Evolutionary conservation across 805 yeast species (phyloP).

Genomic region (Sugiyamaella mastotermitis): DNA sequence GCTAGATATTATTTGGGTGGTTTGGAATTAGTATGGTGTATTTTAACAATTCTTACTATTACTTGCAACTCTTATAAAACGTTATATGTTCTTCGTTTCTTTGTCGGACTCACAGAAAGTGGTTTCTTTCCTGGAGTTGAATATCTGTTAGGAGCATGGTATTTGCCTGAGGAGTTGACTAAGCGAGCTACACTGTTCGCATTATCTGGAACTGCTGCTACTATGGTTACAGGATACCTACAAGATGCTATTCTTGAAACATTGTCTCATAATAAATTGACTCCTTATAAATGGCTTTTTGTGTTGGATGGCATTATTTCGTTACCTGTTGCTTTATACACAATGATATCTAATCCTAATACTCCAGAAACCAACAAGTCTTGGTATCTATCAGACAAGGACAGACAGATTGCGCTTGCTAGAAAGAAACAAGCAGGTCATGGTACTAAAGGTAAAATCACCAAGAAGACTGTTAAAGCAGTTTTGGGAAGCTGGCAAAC

Average conservation of each 20-base stretch:
- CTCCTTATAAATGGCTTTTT: constrained; percentile 43
- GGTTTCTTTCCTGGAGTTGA: constrained; percentile 30
- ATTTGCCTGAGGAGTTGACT: constrained; percentile 25
- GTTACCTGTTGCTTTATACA: constrained; percentile 39
- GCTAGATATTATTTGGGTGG: constrained; percentile 42
- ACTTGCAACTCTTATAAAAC: constrained; percentile 41
- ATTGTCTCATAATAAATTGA: constrained; percentile 26
- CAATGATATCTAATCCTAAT: constrained; percentile 40
- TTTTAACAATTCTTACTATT: constrained; percentile 35
- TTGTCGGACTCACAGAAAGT: constrained; percentile 28
- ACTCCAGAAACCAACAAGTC: constrained; percentile 41
- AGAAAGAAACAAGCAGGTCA: constrained; percentile 27
- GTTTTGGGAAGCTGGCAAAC: constrained; percentile 43
- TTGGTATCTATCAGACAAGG: constrained; percentile 39
- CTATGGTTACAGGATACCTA: constrained; percentile 53
- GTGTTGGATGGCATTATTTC: constrained; percentile 41
- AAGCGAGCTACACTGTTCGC: constrained; percentile 28
- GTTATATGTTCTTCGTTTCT: constrained; percentile 31
- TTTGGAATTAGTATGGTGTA: constrained; percentile 41
- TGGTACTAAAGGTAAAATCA: constrained; percentile 24
- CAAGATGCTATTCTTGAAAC: constrained; percentile 47
- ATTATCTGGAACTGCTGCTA: constrained; percentile 27
- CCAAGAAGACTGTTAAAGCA: constrained; percentile 30
- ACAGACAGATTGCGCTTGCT: constrained; percentile 37
- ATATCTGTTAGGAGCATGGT: constrained; percentile 28